These are phyloP conservation scores for Talaromyces sp. DNA, from an alignment of 2,329 filamentous ascomycete genomes.

Conservation along the genomic window DNA sequence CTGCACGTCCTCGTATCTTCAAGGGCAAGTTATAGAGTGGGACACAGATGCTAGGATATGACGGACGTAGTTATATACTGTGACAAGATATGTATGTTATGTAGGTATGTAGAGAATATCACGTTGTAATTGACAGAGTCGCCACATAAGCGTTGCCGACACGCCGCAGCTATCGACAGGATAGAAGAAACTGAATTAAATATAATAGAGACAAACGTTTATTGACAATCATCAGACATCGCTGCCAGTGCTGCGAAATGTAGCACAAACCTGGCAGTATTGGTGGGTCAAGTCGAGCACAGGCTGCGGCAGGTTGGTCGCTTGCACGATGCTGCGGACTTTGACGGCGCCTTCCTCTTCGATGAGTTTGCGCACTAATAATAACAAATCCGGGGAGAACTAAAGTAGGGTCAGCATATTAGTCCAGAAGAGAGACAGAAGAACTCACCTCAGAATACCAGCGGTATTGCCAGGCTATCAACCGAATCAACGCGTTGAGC, in stretches of 20 bases:
- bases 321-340: conserved; percentile 93
- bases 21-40: background rate
- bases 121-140: background rate
- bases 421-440: background rate
- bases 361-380: conserved; percentile 85
- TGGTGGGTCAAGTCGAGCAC: conserved; percentile 94
- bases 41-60: background rate
- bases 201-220: background rate
- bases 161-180: background rate
- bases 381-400: conserved; percentile 90
- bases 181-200: background rate
- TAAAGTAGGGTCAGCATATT: conserved; percentile 29
- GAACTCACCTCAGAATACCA: conserved; percentile 86
- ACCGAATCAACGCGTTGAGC: conserved; percentile 78
- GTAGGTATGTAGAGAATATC: background rate
- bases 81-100: background rate
- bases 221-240: conserved; percentile 61
- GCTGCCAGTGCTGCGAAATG: conserved; percentile 90
- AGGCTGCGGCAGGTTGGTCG: conserved; percentile 86
- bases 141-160: background rate
- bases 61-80: background rate
- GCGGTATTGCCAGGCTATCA: conserved; percentile 97
- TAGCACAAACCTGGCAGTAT: conserved; percentile 90
- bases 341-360: conserved; percentile 98
- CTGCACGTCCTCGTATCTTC: background rate